Evolutionary conservation across 2,329 filamentous ascomycete species (phyloP).

Genomic region (Dryadomyces quercus-mongolicae): DNA sequence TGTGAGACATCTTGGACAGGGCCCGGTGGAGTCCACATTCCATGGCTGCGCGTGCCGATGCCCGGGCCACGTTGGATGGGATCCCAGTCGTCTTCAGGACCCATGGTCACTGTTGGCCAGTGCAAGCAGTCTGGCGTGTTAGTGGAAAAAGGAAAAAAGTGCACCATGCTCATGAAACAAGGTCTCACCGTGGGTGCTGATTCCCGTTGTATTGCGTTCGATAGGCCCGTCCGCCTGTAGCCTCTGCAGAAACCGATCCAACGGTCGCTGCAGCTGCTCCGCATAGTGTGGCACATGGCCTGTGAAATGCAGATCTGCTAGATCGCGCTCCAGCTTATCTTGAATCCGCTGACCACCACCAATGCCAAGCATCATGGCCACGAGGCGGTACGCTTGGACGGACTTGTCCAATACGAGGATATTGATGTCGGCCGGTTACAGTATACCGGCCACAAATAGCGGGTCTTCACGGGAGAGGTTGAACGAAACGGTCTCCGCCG

Average conservation of each 20-base stretch:
- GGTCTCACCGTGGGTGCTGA: neutral
- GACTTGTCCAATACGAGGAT: neutral
- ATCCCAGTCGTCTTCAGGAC: slow-evolving; percentile 1
- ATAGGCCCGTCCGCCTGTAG: neutral
- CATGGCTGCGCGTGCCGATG: neutral
- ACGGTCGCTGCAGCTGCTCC: neutral
- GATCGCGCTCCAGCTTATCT: neutral
- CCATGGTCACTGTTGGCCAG: neutral
- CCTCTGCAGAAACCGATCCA: neutral
- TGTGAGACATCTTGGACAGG: neutral
- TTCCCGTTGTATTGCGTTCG: neutral
- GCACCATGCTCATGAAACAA: neutral
- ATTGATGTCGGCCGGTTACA: slow-evolving; percentile 1
- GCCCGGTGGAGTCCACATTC: neutral
- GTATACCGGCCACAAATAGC: neutral
- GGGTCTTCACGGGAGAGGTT: neutral
- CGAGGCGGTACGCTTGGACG: neutral
- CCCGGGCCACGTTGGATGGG: neutral
- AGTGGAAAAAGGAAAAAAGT: no score
- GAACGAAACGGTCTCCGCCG: neutral
- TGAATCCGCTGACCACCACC: neutral
- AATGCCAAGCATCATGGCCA: neutral
- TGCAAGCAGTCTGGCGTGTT: neutral
- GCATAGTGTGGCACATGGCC: neutral
- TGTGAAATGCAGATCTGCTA: neutral